Evolutionary conservation across 208 protist species (phyloP).

Genomic region (Lotmaria passim): DNA sequence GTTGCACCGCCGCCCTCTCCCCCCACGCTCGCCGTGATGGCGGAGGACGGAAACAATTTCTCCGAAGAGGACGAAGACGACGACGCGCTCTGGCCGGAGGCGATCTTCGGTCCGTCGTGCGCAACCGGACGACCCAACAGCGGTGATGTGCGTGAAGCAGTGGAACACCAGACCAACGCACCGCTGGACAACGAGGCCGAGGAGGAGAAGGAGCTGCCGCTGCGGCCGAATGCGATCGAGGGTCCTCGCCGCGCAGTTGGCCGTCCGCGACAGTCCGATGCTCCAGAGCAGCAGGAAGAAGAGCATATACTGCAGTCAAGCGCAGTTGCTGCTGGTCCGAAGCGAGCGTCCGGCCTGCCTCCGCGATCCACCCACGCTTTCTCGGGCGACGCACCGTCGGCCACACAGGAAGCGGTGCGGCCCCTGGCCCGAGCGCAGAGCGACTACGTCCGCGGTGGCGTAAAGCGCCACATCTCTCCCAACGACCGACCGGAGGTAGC

Average conservation of each 20-base stretch:
- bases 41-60: background rate
- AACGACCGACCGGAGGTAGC: constrained; percentile 10
- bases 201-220: background rate
- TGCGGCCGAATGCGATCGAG: background rate
- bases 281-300: constrained; percentile 19
- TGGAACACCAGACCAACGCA: background rate
- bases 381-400: background rate
- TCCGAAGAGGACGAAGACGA: constrained; percentile 15
- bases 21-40: constrained; percentile 7
- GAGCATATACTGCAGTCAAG: too few species aligned
- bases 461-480: constrained; percentile 17
- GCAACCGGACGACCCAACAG: background rate
- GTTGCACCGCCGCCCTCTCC: background rate
- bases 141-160: background rate
- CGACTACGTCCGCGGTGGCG: constrained; percentile 11
- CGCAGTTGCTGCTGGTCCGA: background rate
- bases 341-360: constrained; percentile 2
- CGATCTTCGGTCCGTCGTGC: constrained; percentile 5
- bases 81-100: constrained; percentile 11
- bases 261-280: background rate
- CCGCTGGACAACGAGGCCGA: background rate
- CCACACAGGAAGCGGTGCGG: background rate
- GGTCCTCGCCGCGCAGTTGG: constrained; percentile 14
- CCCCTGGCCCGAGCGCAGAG: constrained; percentile 16
- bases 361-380: constrained; percentile 12